A percentile compares a stretch with the other conserved stretches of the same genome.
Conservation (phyloP, 2,329 filamentous ascomycete genomes). For the Cadophora sp. region DNA sequence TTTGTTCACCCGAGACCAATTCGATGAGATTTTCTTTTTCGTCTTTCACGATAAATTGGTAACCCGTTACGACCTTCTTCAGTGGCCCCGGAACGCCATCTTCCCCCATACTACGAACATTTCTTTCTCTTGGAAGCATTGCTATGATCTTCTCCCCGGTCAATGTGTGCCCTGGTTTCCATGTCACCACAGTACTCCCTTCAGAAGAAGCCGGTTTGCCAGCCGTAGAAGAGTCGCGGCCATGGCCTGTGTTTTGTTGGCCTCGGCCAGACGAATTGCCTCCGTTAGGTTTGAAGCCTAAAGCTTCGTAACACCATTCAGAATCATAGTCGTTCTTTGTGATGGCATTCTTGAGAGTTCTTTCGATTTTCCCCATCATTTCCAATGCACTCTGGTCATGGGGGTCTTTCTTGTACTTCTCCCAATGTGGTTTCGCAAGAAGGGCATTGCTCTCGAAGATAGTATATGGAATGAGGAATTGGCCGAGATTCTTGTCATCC, state of each 20-base stretch:
- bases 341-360: not conserved
- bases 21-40: not conserved
- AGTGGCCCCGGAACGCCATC: not conserved
- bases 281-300: not conserved
- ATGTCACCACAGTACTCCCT: not conserved
- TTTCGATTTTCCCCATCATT: not conserved
- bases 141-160: slow-evolving; percentile 1
- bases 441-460: slow-evolving; percentile 7
- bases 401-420: not conserved
- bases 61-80: not conserved
- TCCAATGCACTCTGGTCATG: not conserved
- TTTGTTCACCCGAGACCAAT: not conserved
- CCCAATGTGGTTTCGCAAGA: not conserved
- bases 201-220: not conserved
- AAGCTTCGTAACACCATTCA: not conserved
- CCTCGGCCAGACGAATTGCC: not conserved
- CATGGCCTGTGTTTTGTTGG: not conserved
- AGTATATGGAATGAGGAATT: not conserved
- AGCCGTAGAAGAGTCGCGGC: not conserved
- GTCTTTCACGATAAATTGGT: slow-evolving; percentile 6
- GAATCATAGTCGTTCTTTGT: not conserved
- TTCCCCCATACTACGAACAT: not conserved
- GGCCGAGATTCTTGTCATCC: not conserved
- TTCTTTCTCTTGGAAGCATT: not conserved
- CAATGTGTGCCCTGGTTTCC: not conserved